These are phyloP conservation scores for Boletus sp. DNA, from an alignment of 768 basidiomycete species.

Conservation along the genomic window DNA sequence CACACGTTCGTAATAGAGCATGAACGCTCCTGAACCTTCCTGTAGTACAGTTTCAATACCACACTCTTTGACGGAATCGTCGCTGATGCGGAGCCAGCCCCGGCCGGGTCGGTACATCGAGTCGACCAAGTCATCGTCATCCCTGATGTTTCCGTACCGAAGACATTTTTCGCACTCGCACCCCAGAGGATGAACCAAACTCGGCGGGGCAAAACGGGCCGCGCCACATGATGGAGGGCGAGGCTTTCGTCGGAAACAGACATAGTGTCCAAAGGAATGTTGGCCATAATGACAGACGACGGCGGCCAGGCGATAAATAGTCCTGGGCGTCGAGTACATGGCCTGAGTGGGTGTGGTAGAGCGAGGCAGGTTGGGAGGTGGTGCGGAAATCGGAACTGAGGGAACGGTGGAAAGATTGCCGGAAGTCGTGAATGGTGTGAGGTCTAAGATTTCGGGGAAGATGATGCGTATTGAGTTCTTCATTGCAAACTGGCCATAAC, in stretches of 20 bases:
- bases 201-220: conserved; percentile 40
- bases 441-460: conserved; percentile 86
- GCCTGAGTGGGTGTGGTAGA: conserved; percentile 57
- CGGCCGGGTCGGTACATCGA: conserved; percentile 41
- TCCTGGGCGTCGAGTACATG: conserved; percentile 49
- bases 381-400: conserved; percentile 66
- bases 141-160: conserved; percentile 53
- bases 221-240: conserved; percentile 38
- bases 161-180: conserved; percentile 48
- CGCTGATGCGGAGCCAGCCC: conserved; percentile 89
- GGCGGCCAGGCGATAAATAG: conserved; percentile 81
- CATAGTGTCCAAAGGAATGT: conserved; percentile 92
- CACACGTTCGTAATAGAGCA: conserved; percentile 91
- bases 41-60: conserved; percentile 70
- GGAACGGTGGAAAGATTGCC: conserved; percentile 71
- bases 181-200: conserved; percentile 39
- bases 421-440: conserved; percentile 84
- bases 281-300: conserved; percentile 92
- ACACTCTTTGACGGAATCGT: conserved; percentile 74
- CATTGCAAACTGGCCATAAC: conserved; percentile 67
- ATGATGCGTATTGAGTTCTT: conserved; percentile 81
- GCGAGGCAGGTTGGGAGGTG: conserved; percentile 45
- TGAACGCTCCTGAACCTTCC: conserved; percentile 76
- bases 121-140: conserved; percentile 42
- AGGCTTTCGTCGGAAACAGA: conserved; percentile 86